Base-by-base conservation (phyloP, 139 green algal species). In the Mesotaenium endlicherianum region DNA sequence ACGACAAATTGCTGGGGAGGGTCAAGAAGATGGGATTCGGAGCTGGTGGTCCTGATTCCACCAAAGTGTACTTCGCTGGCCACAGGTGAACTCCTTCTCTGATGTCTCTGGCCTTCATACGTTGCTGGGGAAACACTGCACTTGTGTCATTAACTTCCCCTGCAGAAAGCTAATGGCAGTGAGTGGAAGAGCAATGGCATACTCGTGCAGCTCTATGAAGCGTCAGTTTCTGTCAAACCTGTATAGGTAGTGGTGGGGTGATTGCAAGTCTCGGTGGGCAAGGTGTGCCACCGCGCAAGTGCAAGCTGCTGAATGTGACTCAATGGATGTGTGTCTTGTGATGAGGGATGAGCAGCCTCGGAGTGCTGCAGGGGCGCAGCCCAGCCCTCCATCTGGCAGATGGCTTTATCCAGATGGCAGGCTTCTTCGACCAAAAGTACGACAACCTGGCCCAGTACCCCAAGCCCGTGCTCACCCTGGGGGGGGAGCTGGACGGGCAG, bases 381-480 rank as follows among this genome's bases (percentile, higher is more conserved):
- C 14, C 14, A 44, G 64, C 64, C 14, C 64, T 64, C 53, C 20
- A 20, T 34, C 53, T 64, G 20, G 64, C 64, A 16, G 16, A 14
- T 11, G 64, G 14, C 14, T 75, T 75, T 43, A 14, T 75, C 14
- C 49, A 59, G 49, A 59, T 59, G 49, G 49, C 14, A 14, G 14
- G 49, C 49, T 59, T 14, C 14, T 47, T 75, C 40, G 16, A 58
- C 14, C 64, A 14, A 58, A 16, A 16, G 14, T 14, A 75, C 14
- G 64, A 75, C 64, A 75, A 43, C 40, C 64, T 75, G 34, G 14
- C 64, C 17, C 64, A 75, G 64, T 43, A 75, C 40, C 64, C 64
- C 34, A 75, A 75, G 40, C 64, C 64, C 14, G 64, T 75, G 14
- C 64, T 75, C 17, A 75, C 64, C 14, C 34, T 75, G 34, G 64